A percentile compares a stretch with the other conserved stretches of the same genome.
These are phyloP conservation scores for Boletales sp. DNA, from an alignment of 768 basidiomycete species.

Conservation along the genomic window DNA sequence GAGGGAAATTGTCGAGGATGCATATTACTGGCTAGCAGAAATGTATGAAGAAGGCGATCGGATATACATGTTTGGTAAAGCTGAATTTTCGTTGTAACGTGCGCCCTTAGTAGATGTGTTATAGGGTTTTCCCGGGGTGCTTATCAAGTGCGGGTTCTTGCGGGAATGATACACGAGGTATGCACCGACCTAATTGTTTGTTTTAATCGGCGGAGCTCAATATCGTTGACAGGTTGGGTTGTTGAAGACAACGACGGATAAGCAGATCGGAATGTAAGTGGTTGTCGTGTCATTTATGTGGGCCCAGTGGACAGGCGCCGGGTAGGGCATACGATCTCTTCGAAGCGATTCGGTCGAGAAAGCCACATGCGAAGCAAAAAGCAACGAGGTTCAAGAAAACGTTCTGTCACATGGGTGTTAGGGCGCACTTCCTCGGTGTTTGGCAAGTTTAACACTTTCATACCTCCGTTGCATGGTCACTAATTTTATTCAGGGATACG, in stretches of 20 bases:
- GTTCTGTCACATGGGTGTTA: constrained; percentile 40
- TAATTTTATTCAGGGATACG: constrained; percentile 50
- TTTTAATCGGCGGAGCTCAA: not conserved
- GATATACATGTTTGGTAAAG: constrained; percentile 33
- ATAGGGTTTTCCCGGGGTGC: constrained; percentile 44
- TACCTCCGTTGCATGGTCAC: too few species aligned
- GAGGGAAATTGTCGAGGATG: constrained; percentile 30
- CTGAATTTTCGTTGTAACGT: not conserved
- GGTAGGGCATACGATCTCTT: constrained; percentile 16
- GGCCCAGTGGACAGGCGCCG: not conserved
- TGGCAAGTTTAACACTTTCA: constrained; percentile 34
- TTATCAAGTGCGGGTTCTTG: constrained; percentile 38
- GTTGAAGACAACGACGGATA: constrained; percentile 27
- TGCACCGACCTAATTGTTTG: not conserved
- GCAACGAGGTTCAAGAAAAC: constrained; percentile 40
- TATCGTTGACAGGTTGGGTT: constrained; percentile 28
- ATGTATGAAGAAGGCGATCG: constrained; percentile 30
- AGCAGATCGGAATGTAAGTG: constrained; percentile 28
- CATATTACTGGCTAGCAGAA: constrained; percentile 32
- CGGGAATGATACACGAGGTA: constrained; percentile 40
- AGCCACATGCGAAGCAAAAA: constrained; percentile 13
- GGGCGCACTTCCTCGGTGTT: constrained; percentile 50
- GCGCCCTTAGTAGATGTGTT: not conserved
- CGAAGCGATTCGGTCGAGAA: constrained; percentile 10
- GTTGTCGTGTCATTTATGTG: too few species aligned